These are phyloP conservation scores for Fusarium penzigii DNA, from an alignment of 2,329 filamentous ascomycete species.

Conservation along the genomic window DNA sequence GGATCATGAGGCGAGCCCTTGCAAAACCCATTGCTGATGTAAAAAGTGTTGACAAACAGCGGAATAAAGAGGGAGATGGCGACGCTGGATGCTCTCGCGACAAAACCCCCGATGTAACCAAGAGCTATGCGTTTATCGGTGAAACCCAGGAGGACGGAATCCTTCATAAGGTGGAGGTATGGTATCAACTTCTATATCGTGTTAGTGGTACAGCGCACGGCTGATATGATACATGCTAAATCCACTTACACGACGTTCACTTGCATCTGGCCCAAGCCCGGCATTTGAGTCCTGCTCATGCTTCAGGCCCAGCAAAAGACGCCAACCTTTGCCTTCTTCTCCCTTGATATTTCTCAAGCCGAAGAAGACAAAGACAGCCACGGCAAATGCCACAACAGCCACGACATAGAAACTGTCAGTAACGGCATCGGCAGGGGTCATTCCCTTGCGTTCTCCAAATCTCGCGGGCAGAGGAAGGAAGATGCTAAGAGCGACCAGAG, in stretches of 20 bases:
- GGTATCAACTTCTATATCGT: conserved; percentile 45
- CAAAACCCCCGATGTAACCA: conserved; percentile 91
- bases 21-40: conserved; percentile 79
- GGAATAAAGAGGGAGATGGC: conserved; percentile 95
- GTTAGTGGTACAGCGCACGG: conserved; percentile 9
- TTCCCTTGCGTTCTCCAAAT: conserved; percentile 71
- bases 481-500: conserved; percentile 75
- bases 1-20: conserved; percentile 63
- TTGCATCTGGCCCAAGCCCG: conserved; percentile 18
- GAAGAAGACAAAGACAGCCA: conserved; percentile 75
- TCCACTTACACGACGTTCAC: conserved; percentile 30
- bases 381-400: conserved; percentile 66
- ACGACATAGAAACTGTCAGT: conserved; percentile 88
- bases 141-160: conserved; percentile 70
- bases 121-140: conserved; percentile 77
- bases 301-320: conserved; percentile 51
- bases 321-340: conserved; percentile 77
- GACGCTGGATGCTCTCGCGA: conserved; percentile 90
- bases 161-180: conserved; percentile 60
- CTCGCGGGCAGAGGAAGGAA: conserved; percentile 86
- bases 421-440: conserved; percentile 73
- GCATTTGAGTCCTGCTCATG: conserved; percentile 22
- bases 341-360: conserved; percentile 70
- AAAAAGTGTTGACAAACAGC: conserved; percentile 89
- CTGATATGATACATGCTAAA: neutral